These are phyloP conservation scores for Stygiomarasmius scandens DNA, from an alignment of 1,284 basidiomycete species.

Conservation along the genomic window DNA sequence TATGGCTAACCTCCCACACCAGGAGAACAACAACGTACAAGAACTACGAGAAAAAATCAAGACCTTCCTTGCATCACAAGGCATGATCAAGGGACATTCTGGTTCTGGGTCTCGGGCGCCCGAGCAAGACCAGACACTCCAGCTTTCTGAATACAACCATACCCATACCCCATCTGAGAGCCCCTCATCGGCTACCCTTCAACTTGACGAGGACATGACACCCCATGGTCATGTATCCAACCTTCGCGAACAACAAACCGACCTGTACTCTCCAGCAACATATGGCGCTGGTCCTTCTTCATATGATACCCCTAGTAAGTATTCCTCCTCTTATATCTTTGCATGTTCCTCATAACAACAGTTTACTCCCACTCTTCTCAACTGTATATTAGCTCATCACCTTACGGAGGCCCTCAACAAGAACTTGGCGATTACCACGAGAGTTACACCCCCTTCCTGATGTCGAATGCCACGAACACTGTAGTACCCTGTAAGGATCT, in stretches of 20 bases:
- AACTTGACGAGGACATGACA: constrained; percentile 46
- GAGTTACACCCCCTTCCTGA: constrained; percentile 20
- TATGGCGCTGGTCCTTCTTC: neutral
- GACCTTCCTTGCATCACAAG: constrained; percentile 72
- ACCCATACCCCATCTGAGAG: constrained; percentile 53
- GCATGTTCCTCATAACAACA: neutral
- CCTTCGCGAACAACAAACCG: constrained; percentile 34
- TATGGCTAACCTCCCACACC: constrained; percentile 20
- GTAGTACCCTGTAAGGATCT: constrained; percentile 61
- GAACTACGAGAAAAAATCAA: constrained; percentile 77
- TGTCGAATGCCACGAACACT: constrained; percentile 41
- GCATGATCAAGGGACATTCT: constrained; percentile 85
- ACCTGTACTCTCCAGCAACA: neutral
- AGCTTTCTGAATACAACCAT: constrained; percentile 47
- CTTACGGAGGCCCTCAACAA: neutral
- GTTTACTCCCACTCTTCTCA: neutral
- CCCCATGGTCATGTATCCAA: constrained; percentile 40
- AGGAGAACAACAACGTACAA: constrained; percentile 72
- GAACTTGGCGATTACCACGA: neutral
- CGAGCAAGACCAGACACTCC: constrained; percentile 59
- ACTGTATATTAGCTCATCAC: too few species aligned
- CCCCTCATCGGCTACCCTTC: constrained; percentile 54
- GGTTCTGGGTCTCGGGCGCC: constrained; percentile 59
- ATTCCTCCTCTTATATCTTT: neutral
- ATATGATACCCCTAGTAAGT: neutral